Evolutionary conservation across 1,139 yeast species (phyloP).

Genomic region (Hyphopichia burtonii): DNA sequence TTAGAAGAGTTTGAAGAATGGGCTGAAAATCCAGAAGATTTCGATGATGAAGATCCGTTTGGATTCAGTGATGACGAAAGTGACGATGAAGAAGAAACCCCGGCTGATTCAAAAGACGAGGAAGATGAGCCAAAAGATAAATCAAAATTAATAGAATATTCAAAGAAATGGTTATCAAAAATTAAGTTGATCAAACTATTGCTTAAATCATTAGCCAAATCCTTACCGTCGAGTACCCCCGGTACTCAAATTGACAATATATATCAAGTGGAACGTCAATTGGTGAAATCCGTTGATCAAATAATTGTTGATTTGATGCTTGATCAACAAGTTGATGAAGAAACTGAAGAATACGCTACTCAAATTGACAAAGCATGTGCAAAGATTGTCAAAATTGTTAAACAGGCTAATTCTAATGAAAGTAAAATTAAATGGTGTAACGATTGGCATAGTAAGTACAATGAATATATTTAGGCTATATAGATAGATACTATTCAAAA

Average conservation of each 20-base stretch:
- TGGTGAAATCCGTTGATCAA: slow-evolving; percentile 42
- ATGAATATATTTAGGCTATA: slow-evolving; percentile 6
- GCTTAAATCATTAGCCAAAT: slow-evolving; percentile 53
- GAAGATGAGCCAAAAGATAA: slow-evolving; percentile 16
- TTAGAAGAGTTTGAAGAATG: slow-evolving; percentile 65
- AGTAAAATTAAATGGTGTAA: slow-evolving; percentile 51
- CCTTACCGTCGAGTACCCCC: slow-evolving; percentile 43
- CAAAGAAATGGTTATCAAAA: slow-evolving; percentile 50
- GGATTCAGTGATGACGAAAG: slow-evolving; percentile 21
- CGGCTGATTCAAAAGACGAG: slow-evolving; percentile 18
- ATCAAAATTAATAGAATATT: slow-evolving; percentile 35
- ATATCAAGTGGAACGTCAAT: slow-evolving; percentile 24
- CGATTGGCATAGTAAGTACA: slow-evolving; percentile 48
- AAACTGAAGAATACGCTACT: slow-evolving; percentile 21
- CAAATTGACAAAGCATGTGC: slow-evolving; percentile 27
- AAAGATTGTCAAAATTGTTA: slow-evolving; percentile 34
- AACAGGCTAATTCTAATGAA: slow-evolving; percentile 37
- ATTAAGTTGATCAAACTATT: slow-evolving; percentile 56
- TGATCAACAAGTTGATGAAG: slow-evolving; percentile 35
- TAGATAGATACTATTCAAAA: background rate
- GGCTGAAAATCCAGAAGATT: slow-evolving; percentile 56
- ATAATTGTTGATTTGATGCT: slow-evolving; percentile 50
- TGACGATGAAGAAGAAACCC: slow-evolving; percentile 31
- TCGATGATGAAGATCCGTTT: slow-evolving; percentile 41
- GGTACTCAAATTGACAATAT: slow-evolving; percentile 38